Evolutionary conservation across 2,329 filamentous ascomycete species (phyloP), one percentile per base, ranked within the genome.

Genomic region (Ascochyta pisi): DNA sequence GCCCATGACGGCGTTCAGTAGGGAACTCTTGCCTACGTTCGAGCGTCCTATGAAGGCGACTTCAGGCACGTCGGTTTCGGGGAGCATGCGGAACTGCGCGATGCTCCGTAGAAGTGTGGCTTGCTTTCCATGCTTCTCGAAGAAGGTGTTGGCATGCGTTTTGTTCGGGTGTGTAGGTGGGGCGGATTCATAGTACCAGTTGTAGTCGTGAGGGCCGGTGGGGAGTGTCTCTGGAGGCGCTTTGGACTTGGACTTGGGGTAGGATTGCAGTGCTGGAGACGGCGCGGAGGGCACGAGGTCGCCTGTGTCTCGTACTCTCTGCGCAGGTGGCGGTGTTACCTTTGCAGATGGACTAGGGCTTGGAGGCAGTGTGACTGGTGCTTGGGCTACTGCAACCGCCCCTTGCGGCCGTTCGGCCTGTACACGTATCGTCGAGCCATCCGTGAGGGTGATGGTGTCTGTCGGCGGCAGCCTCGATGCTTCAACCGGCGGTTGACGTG

Each of bases 11-110:
- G 85, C 84, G 68, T 91, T 91, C 24, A 91, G 77, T 4, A 91
- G 69, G 2, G 82, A 84, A 50, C 83, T 86, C 75, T 91, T 91
- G 49, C 88, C 88, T 6, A 89, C 88, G 66, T 91, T 91, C 35
- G 84, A 87, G 42, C 88, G 82, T 16, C 88, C 88, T 4, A 91
- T 79, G 67, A 91, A 89, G 37, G 83, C 84, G 13, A 89, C 81
- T 77, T 89, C 85, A 1, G 86, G 85, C 27, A 83, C 76, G 1
- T 79, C 68, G 1, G 79, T 81, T 8, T 80, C 79, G 7, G 85
- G 83, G 55, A 88, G 83, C 3, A 78, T 77, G 62, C 83, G 84
- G 74, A 90, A 90, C 54, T 83, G 80, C 15, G 80, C 78, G 6
- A 83, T 81, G 3, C 83, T 85, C 80, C 84, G 88, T 52, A 89